phyloP scores from a whole-genome alignment of 1,284 basidiomycete species.

The Puccinia novopanici region DNA sequence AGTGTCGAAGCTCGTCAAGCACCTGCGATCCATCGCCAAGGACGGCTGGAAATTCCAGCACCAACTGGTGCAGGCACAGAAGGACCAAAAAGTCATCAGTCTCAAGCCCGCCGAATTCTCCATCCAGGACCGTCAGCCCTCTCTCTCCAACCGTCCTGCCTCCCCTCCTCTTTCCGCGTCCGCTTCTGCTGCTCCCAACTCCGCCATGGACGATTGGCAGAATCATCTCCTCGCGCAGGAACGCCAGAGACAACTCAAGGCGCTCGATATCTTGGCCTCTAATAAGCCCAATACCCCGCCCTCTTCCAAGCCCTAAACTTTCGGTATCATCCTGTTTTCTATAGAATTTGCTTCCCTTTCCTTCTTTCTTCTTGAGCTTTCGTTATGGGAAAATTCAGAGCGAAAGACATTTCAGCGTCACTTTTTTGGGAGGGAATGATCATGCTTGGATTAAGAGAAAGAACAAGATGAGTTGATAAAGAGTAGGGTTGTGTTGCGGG shows the following conservation, averaged over 20 bases:
- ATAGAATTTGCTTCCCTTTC: not conserved
- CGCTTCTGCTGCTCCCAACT: not conserved
- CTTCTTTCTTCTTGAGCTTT: no score
- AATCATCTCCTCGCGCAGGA: conserved; percentile 23
- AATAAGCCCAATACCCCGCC: not conserved
- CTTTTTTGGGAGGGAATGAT: not conserved
- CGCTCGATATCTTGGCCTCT: conserved; percentile 13
- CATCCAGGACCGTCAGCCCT: conserved; percentile 18
- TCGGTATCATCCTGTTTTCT: not conserved
- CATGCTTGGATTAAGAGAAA: no score
- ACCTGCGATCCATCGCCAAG: conserved; percentile 42
- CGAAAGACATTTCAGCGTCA: not conserved
- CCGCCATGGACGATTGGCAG: conserved; percentile 4
- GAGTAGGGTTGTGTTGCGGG: no score
- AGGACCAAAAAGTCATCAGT: conserved; percentile 28
- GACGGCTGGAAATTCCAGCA: conserved; percentile 45
- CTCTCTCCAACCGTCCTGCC: not conserved
- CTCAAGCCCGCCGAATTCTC: conserved; percentile 37
- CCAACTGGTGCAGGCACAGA: conserved; percentile 32
- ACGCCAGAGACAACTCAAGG: conserved; percentile 14
- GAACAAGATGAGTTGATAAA: no score
- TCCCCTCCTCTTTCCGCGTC: not conserved
- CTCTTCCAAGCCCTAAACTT: not conserved
- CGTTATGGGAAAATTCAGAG: no score
- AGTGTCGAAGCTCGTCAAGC: conserved; percentile 40